Percentiles rank a stretch among this genome's conserved stretches.
Conservation (phyloP, 1,139 yeast genomes). For the Candida mesenterica region DNA sequence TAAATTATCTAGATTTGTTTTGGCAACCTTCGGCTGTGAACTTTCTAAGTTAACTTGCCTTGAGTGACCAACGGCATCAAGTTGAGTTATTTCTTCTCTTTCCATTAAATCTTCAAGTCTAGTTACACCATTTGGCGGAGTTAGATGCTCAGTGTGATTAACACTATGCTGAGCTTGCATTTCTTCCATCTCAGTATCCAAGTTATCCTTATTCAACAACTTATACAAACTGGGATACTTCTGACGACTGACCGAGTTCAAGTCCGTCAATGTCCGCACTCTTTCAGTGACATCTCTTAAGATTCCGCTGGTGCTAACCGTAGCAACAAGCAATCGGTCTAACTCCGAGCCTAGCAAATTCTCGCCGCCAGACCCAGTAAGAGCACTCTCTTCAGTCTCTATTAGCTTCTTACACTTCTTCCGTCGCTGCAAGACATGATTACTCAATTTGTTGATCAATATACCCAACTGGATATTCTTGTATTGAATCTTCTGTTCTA, state of each 20-base stretch:
- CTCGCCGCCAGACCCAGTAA: background rate
- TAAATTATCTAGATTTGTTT: no score
- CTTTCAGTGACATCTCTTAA: conserved; percentile 5
- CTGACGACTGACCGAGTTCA: conserved; percentile 1
- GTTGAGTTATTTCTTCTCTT: no score
- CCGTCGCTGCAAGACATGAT: conserved; percentile 18
- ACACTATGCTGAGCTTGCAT: background rate
- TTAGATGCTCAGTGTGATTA: background rate
- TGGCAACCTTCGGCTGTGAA: no score
- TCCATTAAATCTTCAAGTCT: no score
- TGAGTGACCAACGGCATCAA: no score
- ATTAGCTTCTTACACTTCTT: conserved; percentile 19
- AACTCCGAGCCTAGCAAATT: conserved; percentile 15
- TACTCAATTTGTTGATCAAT: conserved; percentile 22
- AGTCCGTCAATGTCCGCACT: conserved; percentile 5
- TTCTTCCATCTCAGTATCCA: background rate
- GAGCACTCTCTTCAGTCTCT: background rate
- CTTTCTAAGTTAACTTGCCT: no score
- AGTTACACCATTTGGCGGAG: no score
- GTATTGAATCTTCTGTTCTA: conserved; percentile 39
- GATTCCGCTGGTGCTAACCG: conserved; percentile 9
- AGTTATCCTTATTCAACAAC: conserved; percentile 14
- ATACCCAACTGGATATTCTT: conserved; percentile 35
- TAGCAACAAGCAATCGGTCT: conserved; percentile 11
- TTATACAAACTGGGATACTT: conserved; percentile 22